Evolutionary conservation across 225 moss, liverwort and hornwort species (phyloP), one percentile per base, ranked within the genome.

Genomic region (Sphagnum tenellum): DNA sequence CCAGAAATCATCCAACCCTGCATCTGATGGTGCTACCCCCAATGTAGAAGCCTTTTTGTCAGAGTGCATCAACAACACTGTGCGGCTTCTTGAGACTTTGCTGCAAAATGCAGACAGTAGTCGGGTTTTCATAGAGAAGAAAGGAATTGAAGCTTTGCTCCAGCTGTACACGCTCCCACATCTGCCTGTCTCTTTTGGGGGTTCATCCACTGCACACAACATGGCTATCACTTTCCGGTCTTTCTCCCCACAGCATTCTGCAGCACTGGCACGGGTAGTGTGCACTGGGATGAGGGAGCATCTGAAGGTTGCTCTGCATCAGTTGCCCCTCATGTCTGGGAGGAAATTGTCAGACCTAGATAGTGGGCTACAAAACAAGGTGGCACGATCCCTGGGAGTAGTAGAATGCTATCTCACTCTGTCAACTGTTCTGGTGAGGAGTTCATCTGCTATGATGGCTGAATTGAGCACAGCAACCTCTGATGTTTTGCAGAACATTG

Each of bases 171-270:
- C 87, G 48, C 89, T 98, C 56, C 96, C 96, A 47, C 77, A 89
- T 75, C 72, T 98, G 51, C 96, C 93, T 62, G 80, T 90, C 48
- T 89, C 92, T n/a, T 98, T 98, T 76, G 96, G 96, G 59, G 96
- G 96, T n/a, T 93, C 96, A 12, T 79, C 92, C 10, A 93, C 90
- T 63, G 90, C 90, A 59, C 96, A 98, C 70, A 98, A 89, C 9
- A 90, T 98, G 93, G 92, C 96, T 29, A 90, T 90, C 59, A 87
- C 93, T 63, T 98, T 98, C 71, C 79, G 92, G 78, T 85, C 96
- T 44, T 98, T 98, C 69, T 90, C 96, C 13, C 93, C 93, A 44
- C 96, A 90, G 59, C 93, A 98, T 79, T 75, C 96, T 56, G 60
- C 79, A 78, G 82, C 75, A 6, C 68, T 98, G 12, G 87, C 96